Evolutionary conservation across 345 rosid species (phyloP).

Genomic region (Angophora floribunda): DNA sequence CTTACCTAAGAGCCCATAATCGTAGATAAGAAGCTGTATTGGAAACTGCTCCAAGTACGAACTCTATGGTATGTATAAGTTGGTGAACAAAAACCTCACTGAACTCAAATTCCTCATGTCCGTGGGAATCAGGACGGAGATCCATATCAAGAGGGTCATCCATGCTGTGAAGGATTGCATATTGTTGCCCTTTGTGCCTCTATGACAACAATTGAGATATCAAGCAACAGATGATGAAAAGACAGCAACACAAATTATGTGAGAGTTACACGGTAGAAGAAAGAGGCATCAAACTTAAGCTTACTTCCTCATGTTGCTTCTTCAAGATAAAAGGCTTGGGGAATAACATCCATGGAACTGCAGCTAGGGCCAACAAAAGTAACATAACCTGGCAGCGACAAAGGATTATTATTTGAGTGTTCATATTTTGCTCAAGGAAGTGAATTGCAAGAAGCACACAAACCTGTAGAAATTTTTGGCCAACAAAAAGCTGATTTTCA

Average conservation of each 20-base stretch:
- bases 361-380: slow-evolving; percentile 38
- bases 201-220: slow-evolving; percentile 1
- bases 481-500: slow-evolving; percentile 51
- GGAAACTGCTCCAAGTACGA: slow-evolving; percentile 62
- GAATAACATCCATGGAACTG: slow-evolving; percentile 66
- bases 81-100: slow-evolving; percentile 64
- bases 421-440: background rate
- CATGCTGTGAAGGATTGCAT: slow-evolving; percentile 16
- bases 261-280: background rate
- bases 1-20: slow-evolving; percentile 65
- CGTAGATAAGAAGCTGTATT: slow-evolving; percentile 66
- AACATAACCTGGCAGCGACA: slow-evolving; percentile 28
- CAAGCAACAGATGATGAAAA: background rate
- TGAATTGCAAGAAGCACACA: background rate
- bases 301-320: slow-evolving; percentile 47
- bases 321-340: slow-evolving; percentile 63
- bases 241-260: background rate
- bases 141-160: slow-evolving; percentile 46
- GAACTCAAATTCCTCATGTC: slow-evolving; percentile 57
- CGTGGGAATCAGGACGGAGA: slow-evolving; percentile 16
- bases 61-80: slow-evolving; percentile 60
- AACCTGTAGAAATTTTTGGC: slow-evolving; percentile 56
- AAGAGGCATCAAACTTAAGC: background rate
- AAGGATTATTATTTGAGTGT: background rate
- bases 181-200: slow-evolving; percentile 50